These are phyloP conservation scores for Sphaerobolus stellatus DNA, from an alignment of 1,284 basidiomycete species.

Conservation along the genomic window DNA sequence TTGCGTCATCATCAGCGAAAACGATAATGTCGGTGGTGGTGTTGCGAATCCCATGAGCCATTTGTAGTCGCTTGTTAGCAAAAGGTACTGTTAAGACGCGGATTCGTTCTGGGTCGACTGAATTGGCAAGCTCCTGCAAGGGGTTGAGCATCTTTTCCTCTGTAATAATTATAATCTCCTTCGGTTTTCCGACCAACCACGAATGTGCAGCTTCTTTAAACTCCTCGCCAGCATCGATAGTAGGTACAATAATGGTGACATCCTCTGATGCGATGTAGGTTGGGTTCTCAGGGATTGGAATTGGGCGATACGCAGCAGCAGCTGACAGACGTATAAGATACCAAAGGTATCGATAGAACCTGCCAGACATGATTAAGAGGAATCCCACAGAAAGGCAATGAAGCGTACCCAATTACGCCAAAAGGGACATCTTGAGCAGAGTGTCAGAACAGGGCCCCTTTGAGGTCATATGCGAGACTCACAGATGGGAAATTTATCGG, in stretches of 20 bases:
- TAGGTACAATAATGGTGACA: slow-evolving; percentile 93
- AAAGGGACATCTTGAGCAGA: slow-evolving; percentile 74
- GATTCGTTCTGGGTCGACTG: slow-evolving; percentile 80
- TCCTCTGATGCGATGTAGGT: slow-evolving; percentile 88
- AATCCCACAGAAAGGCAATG: slow-evolving; percentile 8
- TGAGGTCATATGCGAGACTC: slow-evolving; percentile 33
- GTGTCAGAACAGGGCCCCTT: slow-evolving; percentile 8
- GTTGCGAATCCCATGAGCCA: slow-evolving; percentile 88
- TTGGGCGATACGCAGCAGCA: slow-evolving; percentile 73
- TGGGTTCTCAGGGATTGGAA: slow-evolving; percentile 83
- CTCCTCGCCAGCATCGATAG: slow-evolving; percentile 91
- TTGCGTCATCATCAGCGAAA: slow-evolving; percentile 94
- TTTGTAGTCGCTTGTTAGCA: slow-evolving; percentile 91
- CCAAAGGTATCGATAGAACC: slow-evolving; percentile 90
- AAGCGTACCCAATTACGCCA: slow-evolving; percentile 80
- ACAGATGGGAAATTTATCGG: slow-evolving; percentile 79
- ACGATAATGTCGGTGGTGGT: slow-evolving; percentile 91
- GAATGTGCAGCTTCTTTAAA: slow-evolving; percentile 90
- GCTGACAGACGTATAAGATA: slow-evolving; percentile 81
- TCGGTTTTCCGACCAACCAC: slow-evolving; percentile 88
- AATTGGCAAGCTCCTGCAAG: slow-evolving; percentile 81
- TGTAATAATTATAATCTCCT: slow-evolving; percentile 91
- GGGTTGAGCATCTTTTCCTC: slow-evolving; percentile 88
- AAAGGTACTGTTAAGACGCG: slow-evolving; percentile 87
- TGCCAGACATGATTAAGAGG: slow-evolving; percentile 25